These are phyloP conservation scores for Lactarius psammicola DNA, from an alignment of 768 basidiomycete genomes.

Conservation along the genomic window DNA sequence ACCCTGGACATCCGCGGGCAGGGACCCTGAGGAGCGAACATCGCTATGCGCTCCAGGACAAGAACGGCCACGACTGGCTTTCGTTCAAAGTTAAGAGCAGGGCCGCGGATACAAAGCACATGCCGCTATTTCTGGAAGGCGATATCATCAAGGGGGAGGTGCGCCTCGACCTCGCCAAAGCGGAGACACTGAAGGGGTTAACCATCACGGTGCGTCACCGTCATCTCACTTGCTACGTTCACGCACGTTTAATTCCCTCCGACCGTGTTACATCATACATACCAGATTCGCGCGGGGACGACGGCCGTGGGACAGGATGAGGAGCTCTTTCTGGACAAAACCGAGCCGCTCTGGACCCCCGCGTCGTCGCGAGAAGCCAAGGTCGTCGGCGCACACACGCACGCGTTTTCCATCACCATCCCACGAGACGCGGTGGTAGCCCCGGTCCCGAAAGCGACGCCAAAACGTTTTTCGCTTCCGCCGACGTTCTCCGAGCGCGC, in stretches of 20 bases:
- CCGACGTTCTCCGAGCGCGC: constrained; percentile 40
- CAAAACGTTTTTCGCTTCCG: constrained; percentile 10
- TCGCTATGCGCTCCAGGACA: constrained; percentile 7
- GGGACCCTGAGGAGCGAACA: constrained; percentile 7
- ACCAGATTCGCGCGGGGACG: constrained; percentile 21
- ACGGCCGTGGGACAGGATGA: constrained; percentile 22
- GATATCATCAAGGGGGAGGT: constrained; percentile 23
- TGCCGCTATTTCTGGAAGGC: constrained; percentile 19
- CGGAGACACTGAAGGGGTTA: constrained; percentile 23
- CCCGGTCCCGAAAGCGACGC: neutral
- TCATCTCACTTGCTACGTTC: neutral
- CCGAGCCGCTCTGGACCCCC: constrained; percentile 18
- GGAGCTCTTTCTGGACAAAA: constrained; percentile 17
- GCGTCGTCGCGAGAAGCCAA: constrained; percentile 11
- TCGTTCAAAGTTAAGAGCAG: constrained; percentile 22
- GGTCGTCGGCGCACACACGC: constrained; percentile 14
- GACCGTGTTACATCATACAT: too few species aligned
- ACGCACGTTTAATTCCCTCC: neutral
- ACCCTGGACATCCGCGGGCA: neutral
- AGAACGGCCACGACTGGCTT: constrained; percentile 14
- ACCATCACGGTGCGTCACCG: constrained; percentile 13
- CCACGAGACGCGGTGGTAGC: constrained; percentile 8
- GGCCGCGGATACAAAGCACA: constrained; percentile 16
- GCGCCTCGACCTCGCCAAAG: constrained; percentile 14
- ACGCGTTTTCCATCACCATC: constrained; percentile 21